A percentile compares a stretch with the other conserved stretches of the same genome.
Conservation (phyloP, 2,329 filamentous ascomycete genomes). For the Eutypa lata region DNA sequence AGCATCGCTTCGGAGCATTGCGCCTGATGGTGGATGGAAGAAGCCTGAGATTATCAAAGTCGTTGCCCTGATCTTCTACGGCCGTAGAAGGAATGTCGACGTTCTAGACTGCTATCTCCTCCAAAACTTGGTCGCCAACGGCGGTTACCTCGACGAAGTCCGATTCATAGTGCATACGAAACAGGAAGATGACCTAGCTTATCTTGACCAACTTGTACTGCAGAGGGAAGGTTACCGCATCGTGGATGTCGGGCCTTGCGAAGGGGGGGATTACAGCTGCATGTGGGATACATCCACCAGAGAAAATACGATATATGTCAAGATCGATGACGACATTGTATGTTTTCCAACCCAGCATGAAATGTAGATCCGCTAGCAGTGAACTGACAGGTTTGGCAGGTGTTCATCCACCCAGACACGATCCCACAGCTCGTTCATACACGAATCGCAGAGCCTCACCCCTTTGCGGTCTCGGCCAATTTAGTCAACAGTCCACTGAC, state of each 20-base stretch:
- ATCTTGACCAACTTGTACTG: conserved; percentile 35
- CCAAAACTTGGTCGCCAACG: conserved; percentile 42
- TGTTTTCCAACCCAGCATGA: conserved; percentile 15
- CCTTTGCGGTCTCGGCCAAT: conserved; percentile 51
- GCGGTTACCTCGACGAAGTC: conserved; percentile 42
- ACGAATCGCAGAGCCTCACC: conserved; percentile 47
- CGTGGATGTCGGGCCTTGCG: conserved; percentile 28
- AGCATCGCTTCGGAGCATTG: conserved; percentile 18
- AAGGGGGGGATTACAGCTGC: conserved; percentile 33
- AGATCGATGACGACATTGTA: conserved; percentile 44
- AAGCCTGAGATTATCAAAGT: conserved; percentile 32
- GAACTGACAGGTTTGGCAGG: conserved; percentile 11
- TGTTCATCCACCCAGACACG: conserved; percentile 31
- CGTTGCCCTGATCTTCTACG: conserved; percentile 46
- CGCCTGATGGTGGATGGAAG: conserved; percentile 25
- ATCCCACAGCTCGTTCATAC: conserved; percentile 53
- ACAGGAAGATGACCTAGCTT: conserved; percentile 34
- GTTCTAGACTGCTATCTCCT: conserved; percentile 45
- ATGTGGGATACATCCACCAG: conserved; percentile 28
- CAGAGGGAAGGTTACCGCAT: conserved; percentile 35
- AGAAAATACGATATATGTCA: conserved; percentile 38
- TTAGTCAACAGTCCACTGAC: conserved; percentile 55
- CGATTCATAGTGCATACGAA: conserved; percentile 42
- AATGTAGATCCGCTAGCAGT: background rate
- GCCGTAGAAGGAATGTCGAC: conserved; percentile 39